phyloP scores from a whole-genome alignment of 306 rosid genomes.

The Cucurbita ficifolia region DNA sequence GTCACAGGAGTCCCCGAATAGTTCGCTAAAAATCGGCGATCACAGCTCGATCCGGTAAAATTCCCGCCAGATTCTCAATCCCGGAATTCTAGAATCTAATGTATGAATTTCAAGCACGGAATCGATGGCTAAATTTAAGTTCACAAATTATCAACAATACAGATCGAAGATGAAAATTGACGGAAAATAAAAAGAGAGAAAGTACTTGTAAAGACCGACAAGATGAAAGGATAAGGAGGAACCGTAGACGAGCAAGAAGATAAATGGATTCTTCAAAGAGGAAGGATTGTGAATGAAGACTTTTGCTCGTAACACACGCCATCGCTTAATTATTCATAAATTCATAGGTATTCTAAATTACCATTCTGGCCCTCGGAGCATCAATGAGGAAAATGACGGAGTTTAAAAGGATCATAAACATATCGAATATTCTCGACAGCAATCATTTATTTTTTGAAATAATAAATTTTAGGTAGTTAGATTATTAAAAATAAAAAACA shows the following conservation, averaged over 20 bases:
- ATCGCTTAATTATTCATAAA: neutral
- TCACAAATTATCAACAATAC: neutral
- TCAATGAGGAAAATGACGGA: neutral
- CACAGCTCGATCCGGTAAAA: neutral
- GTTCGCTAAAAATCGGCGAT: neutral
- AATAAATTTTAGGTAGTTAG: no score
- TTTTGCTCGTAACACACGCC: neutral
- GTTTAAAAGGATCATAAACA: neutral
- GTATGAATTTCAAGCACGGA: constrained; percentile 1
- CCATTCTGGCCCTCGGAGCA: neutral
- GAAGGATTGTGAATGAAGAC: neutral
- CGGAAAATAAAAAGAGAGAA: neutral
- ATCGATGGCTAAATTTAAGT: neutral
- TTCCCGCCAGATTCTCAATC: constrained; percentile 5
- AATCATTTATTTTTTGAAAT: neutral
- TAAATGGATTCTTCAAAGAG: constrained; percentile 25
- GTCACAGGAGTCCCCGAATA: neutral
- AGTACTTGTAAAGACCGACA: neutral
- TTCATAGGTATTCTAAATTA: neutral
- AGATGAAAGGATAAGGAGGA: constrained; percentile 5
- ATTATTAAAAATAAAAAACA: no score
- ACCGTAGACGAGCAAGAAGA: constrained; percentile 22
- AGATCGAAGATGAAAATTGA: neutral
- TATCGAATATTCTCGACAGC: neutral
- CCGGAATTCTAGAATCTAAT: neutral